phyloP scores from a whole-genome alignment of 176 grass and related monocot species.

The Eragrostis nindensis region DNA sequence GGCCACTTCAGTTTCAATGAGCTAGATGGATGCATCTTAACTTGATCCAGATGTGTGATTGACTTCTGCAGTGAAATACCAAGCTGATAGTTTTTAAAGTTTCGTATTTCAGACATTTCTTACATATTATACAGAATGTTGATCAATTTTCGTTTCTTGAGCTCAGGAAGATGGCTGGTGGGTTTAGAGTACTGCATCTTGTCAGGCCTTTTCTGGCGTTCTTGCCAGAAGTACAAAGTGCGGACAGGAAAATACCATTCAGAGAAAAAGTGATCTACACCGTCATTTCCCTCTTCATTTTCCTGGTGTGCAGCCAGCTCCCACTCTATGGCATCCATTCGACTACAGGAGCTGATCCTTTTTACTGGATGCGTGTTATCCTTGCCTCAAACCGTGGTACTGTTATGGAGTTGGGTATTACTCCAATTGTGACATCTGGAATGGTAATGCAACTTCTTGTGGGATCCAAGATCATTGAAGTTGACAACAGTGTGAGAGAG shows the following conservation, averaged over 20 bases:
- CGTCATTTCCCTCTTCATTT: conserved; percentile 95
- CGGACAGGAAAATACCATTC: conserved; percentile 93
- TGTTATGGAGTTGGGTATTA: conserved; percentile 98
- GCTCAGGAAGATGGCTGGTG: conserved; percentile 75
- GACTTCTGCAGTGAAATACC: neutral
- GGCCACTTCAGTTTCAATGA: neutral
- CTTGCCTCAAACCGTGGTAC: conserved; percentile 93
- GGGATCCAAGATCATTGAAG: conserved; percentile 95
- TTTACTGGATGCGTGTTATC: conserved; percentile 98
- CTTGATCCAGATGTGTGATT: neutral
- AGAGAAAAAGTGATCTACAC: conserved; percentile 96
- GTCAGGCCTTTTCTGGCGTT: conserved; percentile 92
- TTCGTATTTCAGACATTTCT: neutral
- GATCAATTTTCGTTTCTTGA: neutral
- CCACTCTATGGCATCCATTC: conserved; percentile 98
- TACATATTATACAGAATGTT: neutral
- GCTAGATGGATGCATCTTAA: conserved; percentile 15
- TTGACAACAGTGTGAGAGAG: conserved; percentile 97
- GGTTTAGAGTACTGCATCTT: conserved; percentile 92
- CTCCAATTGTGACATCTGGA: conserved; percentile 94
- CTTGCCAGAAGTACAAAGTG: conserved; percentile 90
- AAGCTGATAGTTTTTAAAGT: neutral
- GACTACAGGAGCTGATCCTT: conserved; percentile 92
- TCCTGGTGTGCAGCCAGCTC: conserved; percentile 94
- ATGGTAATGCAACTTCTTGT: conserved; percentile 97